phyloP scores from a whole-genome alignment of 495 filamentous ascomycete species.

The Daldinia grandis region DNA sequence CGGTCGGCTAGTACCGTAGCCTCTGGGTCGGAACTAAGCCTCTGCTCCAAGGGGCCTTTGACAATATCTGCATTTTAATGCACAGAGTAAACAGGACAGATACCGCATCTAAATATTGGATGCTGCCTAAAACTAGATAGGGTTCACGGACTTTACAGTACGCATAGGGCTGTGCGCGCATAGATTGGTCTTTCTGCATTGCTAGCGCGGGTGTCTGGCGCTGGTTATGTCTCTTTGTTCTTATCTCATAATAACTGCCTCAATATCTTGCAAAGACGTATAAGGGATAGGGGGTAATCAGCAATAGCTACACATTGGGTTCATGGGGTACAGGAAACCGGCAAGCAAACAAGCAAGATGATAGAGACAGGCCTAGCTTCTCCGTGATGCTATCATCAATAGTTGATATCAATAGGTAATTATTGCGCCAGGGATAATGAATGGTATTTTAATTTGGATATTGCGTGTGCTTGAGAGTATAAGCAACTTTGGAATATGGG shows the following conservation, averaged over 20 bases:
- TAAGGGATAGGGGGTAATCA: constrained; percentile 30
- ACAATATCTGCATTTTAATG: constrained; percentile 3
- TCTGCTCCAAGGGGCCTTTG: constrained; percentile 10
- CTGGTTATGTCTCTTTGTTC: background rate
- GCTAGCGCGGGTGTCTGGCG: constrained; percentile 34
- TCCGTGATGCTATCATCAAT: constrained; percentile 10
- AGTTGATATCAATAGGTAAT: constrained; percentile 13
- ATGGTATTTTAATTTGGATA: background rate
- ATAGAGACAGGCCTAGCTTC: constrained; percentile 4
- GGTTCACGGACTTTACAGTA: background rate
- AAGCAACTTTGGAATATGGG: background rate
- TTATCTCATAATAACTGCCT: background rate
- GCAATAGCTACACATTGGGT: constrained; percentile 5
- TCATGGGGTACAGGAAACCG: constrained; percentile 2
- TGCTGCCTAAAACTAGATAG: background rate
- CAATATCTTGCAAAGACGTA: background rate
- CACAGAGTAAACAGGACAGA: constrained; percentile 6
- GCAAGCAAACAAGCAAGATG: constrained; percentile 8
- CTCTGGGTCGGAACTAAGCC: constrained; percentile 22
- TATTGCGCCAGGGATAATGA: background rate
- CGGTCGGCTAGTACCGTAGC: constrained; percentile 32
- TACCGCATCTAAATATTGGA: background rate
- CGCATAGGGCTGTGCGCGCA: constrained; percentile 21
- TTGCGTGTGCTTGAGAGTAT: background rate
- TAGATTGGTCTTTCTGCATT: constrained; percentile 35